Evolutionary conservation across 495 filamentous ascomycete genomes (phyloP).

Genomic region (Arthonia radiata): DNA sequence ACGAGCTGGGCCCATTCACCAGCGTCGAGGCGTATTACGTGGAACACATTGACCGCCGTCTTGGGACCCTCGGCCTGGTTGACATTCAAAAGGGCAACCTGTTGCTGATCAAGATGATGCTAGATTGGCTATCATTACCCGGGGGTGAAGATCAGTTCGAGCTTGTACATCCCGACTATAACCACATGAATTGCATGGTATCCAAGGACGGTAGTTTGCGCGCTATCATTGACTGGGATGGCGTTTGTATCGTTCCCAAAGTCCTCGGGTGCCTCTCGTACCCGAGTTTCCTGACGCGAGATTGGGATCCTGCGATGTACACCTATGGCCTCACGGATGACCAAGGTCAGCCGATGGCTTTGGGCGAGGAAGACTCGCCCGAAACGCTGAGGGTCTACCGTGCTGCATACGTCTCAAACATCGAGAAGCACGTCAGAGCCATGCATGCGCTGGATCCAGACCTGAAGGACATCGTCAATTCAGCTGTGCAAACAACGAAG

Average conservation of each 20-base stretch:
- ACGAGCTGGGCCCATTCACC: conserved; percentile 3
- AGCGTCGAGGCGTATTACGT: conserved; percentile 8
- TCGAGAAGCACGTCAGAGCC: too few species aligned
- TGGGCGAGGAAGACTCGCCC: too few species aligned
- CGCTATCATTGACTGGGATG: conserved; percentile 23
- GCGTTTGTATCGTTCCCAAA: conserved; percentile 11
- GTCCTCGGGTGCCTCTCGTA: conserved; percentile 10
- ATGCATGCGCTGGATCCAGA: too few species aligned
- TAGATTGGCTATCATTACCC: conserved; percentile 7
- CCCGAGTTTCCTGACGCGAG: conserved; percentile 15
- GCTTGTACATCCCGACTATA: conserved; percentile 15
- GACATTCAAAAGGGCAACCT: conserved; percentile 5
- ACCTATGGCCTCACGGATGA: too few species aligned
- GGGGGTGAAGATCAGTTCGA: conserved; percentile 9
- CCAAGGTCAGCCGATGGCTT: too few species aligned
- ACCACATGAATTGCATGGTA: conserved; percentile 17
- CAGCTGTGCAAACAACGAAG: too few species aligned
- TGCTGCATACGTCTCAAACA: too few species aligned
- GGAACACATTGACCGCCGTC: conserved; percentile 5
- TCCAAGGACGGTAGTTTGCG: conserved; percentile 15
- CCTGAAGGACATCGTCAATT: too few species aligned
- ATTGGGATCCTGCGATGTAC: conserved; percentile 15
- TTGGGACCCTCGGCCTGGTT: too few species aligned
- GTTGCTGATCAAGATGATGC: conserved; percentile 8
- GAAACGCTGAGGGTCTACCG: too few species aligned